Conservation (phyloP, 202 grass and related monocot species). For the Hordeum pubiflorum region DNA sequence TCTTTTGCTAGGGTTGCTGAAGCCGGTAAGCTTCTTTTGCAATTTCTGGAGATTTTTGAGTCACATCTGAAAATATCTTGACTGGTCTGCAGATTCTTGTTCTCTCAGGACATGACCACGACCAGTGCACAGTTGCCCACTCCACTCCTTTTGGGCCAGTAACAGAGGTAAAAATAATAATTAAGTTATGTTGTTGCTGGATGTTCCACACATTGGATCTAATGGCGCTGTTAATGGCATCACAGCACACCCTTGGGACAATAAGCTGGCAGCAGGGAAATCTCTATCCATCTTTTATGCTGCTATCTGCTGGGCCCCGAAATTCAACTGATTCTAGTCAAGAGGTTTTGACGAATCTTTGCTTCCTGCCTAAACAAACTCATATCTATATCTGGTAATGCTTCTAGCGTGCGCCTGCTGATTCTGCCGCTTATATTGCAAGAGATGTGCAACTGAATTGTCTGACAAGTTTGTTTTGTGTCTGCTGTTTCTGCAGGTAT, state of each 20-base stretch:
- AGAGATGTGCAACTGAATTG: neutral
- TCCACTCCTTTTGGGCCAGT: slow-evolving; percentile 52
- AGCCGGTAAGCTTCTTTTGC: slow-evolving; percentile 56
- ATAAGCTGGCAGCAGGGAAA: slow-evolving; percentile 95
- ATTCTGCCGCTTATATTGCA: neutral
- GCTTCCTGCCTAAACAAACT: slow-evolving; percentile 90
- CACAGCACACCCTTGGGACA: slow-evolving; percentile 89
- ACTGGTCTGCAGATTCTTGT: slow-evolving; percentile 64
- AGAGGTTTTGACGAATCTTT: slow-evolving; percentile 54
- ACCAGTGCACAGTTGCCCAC: slow-evolving; percentile 86
- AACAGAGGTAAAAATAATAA: slow-evolving; percentile 52
- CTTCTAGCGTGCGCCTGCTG: neutral
- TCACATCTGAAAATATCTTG: neutral
- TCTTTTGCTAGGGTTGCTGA: slow-evolving; percentile 65
- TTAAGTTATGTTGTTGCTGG: neutral
- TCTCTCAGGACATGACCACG: slow-evolving; percentile 91
- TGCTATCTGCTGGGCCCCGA: slow-evolving; percentile 52
- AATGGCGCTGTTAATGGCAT: slow-evolving; percentile 29
- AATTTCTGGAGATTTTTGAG: neutral
- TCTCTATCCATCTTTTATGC: slow-evolving; percentile 97
- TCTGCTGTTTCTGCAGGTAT: slow-evolving; percentile 59
- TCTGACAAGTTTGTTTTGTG: slow-evolving; percentile 11
- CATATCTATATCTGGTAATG: slow-evolving; percentile 88
- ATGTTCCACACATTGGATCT: slow-evolving; percentile 13
- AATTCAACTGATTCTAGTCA: slow-evolving; percentile 51